Base-by-base conservation (phyloP, 257 asterid species). In the Nicotiana otophora region DNA sequence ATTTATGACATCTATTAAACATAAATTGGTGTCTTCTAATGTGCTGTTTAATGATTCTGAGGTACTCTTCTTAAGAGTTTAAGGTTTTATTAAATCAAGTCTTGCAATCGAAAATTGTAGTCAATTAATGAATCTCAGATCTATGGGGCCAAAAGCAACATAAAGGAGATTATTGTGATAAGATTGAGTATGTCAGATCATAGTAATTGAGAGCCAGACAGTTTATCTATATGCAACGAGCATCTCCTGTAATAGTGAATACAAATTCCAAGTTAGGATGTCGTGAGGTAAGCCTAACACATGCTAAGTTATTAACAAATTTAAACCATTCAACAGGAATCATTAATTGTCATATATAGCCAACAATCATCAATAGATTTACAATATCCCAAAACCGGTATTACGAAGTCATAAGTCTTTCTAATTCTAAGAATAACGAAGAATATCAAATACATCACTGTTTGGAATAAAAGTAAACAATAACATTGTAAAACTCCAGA, bases 241-340 rank as follows among this genome's bases (percentile, higher is more conserved):
- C 57, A 69, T 69, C 77, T 39, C 30, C 33, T 10, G 33, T 36
- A 69, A 39, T 69, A 36, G 77, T 12, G 93, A 89, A 5, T 83
- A 86, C 6, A 89, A 90, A 85, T n/a, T 39, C 26, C 26, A 23
- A 23, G 0, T 23, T 23, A 23, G 26, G 0, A 23, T 23, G 26
- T 1, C 1, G 26, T 23, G 26, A 23, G 26, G 26, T 0, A 23
- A 23, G 26, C 1, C 26, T 23, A 23, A 23, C 26, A 23, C 26
- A 23, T 23, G 26, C 26, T 23, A 1, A 23, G 26, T 23, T 23
- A 23, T 23, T 23, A 23, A 23, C 26, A 23, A 1, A 23, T 23
- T 23, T 23, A 23, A 23, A 23, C 26, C 26, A 23, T 23, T 23
- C 0, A 23, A 23, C 26, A 23, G 26, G 26, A 23, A 23, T 23